Conservation (phyloP, 1,284 basidiomycete genomes). For the Moesziomyces globuligerus region DNA sequence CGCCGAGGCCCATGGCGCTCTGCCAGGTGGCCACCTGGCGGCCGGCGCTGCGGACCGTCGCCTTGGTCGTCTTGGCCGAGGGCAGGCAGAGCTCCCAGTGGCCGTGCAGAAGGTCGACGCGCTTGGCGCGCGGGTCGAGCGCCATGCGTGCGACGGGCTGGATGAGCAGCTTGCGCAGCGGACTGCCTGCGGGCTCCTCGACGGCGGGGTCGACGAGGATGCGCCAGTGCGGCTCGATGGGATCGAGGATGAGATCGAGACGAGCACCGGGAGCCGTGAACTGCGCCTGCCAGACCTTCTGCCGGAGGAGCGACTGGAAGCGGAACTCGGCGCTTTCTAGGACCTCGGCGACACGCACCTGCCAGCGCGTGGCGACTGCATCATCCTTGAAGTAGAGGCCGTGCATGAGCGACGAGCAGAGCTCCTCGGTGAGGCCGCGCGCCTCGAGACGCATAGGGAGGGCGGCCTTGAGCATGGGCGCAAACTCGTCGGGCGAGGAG, state of each 20-base stretch:
- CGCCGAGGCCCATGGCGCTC: conserved; percentile 80
- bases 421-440: conserved; percentile 63
- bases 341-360: conserved; percentile 75
- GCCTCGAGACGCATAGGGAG: conserved; percentile 83
- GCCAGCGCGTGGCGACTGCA: conserved; percentile 76
- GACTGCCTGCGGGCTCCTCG: conserved; percentile 79
- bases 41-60: conserved; percentile 77
- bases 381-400: conserved; percentile 63
- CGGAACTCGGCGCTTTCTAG: conserved; percentile 68
- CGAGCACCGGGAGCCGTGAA: conserved; percentile 79
- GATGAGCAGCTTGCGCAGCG: conserved; percentile 79
- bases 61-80: conserved; percentile 71
- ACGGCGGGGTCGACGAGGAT: conserved; percentile 74
- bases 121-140: conserved; percentile 57
- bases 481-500: conserved; percentile 77
- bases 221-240: conserved; percentile 87
- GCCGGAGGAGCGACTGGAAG: conserved; percentile 69
- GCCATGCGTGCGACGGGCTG: conserved; percentile 82
- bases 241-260: conserved; percentile 81
- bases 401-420: conserved; percentile 73
- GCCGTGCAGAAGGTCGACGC: conserved; percentile 74
- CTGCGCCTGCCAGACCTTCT: conserved; percentile 84
- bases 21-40: conserved; percentile 86
- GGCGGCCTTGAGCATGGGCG: conserved; percentile 77
- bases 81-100: conserved; percentile 86